Evolutionary conservation across 176 grass and related monocot genomes (phyloP), one percentile per base, ranked within the genome.

Genomic region (Carex kokanica): DNA sequence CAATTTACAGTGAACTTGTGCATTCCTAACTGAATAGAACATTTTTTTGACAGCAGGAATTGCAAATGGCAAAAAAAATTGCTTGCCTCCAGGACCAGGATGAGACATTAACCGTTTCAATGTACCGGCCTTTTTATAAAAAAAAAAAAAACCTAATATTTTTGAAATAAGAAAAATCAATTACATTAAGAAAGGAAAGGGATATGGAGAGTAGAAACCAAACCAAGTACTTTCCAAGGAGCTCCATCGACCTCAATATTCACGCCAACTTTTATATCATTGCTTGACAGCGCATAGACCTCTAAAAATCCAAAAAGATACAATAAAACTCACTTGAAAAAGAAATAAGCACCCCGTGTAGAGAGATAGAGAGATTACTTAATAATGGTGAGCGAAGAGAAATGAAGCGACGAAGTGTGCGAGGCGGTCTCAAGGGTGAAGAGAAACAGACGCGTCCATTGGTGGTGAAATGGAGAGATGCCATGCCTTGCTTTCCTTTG

Each of bases 181-280:
- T 64, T 61, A 51, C 38, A 66, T 18, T 17, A 51, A 85, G 81
- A 6, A 63, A 6, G 24, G 60, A 47, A 58, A 79, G 60, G 53
- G 43, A 61, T 17, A 62, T 13, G 25, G 51, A 32, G 11, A 52
- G 56, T 60, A 53, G 43, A 75, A 58, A n/a, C n/a, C 61, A 60
- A 79, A 99, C 96, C 91, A 79, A 93, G 27, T 86, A 99, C 90
- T 81, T 83, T 93, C 91, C 89, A 95, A 9, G 96, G 96, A 62
- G 88, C 79, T 32, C 96, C 96, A 83, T 99, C 96, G 3, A 99
- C 91, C 81, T 93, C 96, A 18, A 95, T 62, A 80, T 88, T 95
- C 82, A 86, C 66, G 45, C 96, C 96, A 9, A 95, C 91, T 85
- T 87, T 93, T 83, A 99, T 99, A 64, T 99, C 96, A 57, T 99